Conservation (phyloP, 768 basidiomycete species). For the Boletus speciosus region DNA sequence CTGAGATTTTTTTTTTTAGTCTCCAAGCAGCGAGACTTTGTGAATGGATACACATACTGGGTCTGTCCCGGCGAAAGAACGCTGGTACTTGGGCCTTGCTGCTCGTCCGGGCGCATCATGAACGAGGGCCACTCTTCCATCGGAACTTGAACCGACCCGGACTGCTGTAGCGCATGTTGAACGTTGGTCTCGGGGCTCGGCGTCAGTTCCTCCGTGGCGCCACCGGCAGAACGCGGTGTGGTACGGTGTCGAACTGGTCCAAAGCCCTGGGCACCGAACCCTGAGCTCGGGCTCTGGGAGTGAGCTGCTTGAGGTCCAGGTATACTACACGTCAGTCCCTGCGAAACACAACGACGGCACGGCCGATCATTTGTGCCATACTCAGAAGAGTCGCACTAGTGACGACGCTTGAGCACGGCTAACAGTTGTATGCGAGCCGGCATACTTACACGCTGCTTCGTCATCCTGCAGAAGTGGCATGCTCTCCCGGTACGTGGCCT, state of each 20-base stretch:
- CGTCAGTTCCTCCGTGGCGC: constrained; percentile 6
- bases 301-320: neutral
- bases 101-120: constrained; percentile 1
- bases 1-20: constrained; percentile 2
- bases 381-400: constrained; percentile 17
- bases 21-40: neutral
- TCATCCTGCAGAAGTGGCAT: constrained; percentile 18
- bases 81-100: constrained; percentile 1
- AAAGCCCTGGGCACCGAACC: constrained; percentile 6
- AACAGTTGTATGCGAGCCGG: neutral
- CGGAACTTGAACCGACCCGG: neutral
- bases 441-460: constrained; percentile 18
- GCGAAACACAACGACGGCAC: constrained; percentile 22
- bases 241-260: constrained; percentile 2
- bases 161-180: constrained; percentile 6
- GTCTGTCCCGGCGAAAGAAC: neutral
- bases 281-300: constrained; percentile 23
- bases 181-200: neutral
- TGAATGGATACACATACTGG: constrained; percentile 11
- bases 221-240: constrained; percentile 3
- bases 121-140: constrained; percentile 2
- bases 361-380: constrained; percentile 16
- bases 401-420: constrained; percentile 2
- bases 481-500: constrained; percentile 15
- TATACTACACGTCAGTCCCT: constrained; percentile 12